Percentiles rank a stretch among this genome's conserved stretches.
phyloP scores from a whole-genome alignment of 1,139 yeast genomes.

The Magnusiomyces fungicola region DNA sequence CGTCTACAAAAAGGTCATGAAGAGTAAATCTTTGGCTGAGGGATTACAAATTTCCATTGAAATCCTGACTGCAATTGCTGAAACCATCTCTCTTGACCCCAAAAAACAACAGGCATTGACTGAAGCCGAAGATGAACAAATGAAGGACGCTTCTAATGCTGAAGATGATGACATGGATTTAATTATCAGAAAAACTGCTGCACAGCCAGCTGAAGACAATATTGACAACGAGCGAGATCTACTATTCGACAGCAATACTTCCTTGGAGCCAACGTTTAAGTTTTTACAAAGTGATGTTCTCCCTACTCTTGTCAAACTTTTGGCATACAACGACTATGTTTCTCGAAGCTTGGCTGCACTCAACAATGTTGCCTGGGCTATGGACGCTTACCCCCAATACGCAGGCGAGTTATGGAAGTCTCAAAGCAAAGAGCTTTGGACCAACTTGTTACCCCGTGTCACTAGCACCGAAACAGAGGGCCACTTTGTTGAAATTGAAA shows the following conservation, averaged over 20 bases:
- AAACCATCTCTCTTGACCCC: constrained; percentile 39
- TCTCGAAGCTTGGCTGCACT: neutral
- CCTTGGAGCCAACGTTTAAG: constrained; percentile 8
- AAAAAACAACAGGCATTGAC: neutral
- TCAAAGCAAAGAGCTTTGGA: constrained; percentile 28
- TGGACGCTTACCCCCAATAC: constrained; percentile 4
- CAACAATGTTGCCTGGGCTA: constrained; percentile 9
- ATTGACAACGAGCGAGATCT: neutral
- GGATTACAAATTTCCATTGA: constrained; percentile 68
- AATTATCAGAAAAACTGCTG: constrained; percentile 8
- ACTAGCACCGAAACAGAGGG: constrained; percentile 12
- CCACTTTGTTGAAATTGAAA: constrained; percentile 29
- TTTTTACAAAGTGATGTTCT: constrained; percentile 18
- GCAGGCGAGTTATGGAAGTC: constrained; percentile 20
- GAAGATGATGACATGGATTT: constrained; percentile 18
- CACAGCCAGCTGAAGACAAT: neutral
- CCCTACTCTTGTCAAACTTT: constrained; percentile 18
- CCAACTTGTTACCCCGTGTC: constrained; percentile 18
- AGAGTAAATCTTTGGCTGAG: constrained; percentile 47
- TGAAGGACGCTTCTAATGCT: constrained; percentile 8
- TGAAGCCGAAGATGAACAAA: constrained; percentile 1
- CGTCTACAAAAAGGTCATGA: constrained; percentile 36
- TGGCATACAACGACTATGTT: constrained; percentile 18
- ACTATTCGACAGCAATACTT: neutral
- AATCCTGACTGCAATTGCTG: constrained; percentile 66